Evolutionary conservation across 2,329 filamentous ascomycete species (phyloP), one percentile per base, ranked within the genome.

Genomic region (Leptographium radiaticola): DNA sequence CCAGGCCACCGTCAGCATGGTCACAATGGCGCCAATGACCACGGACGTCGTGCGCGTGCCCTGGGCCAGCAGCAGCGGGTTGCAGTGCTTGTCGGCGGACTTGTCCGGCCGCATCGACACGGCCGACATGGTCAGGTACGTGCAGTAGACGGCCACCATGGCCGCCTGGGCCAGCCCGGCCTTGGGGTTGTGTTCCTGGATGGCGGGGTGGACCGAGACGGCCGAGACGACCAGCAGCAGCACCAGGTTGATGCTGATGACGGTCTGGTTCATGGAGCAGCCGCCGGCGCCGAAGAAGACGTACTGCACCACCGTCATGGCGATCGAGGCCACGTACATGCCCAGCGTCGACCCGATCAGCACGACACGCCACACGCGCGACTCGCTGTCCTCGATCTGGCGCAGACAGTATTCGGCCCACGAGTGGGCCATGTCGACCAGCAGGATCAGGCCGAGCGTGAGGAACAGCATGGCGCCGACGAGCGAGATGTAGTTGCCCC

Each of bases 31-130:
- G 56, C 93, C 93, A 59, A 98, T 80, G 49, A 98, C 81, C 56
- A 97, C 83, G 33, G 89, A 95, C 2, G 89, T 93, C 9, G 87
- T 94, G 57, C 93, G 82, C 11, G 91, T 93, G 56, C 88, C 89
- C 58, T 87, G 86, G 9, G 89, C 90, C 52, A 80, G 83, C 57
- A 96, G 76, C 36, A 98, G 77, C 10, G 93, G 93, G 69, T 98
- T 98, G 80, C 93, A 98, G 59, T 87, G 79, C 62, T 87, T 85
- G 72, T 96, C 76, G 64, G 95, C 89, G 1, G 93, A 84, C 70
- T 95, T 73, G 67, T 97, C 91, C 0, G 93, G 93, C 64, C 98
- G 91, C 93, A 98, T 97, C 53, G 89, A 95, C 1, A 98, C 93
- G 31, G 93, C 93, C 2, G 90, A 96, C 83, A 98, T 89, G 60